Base-by-base conservation (phyloP, 2,329 filamentous ascomycete species). In the Leptographium lundbergii region DNA sequence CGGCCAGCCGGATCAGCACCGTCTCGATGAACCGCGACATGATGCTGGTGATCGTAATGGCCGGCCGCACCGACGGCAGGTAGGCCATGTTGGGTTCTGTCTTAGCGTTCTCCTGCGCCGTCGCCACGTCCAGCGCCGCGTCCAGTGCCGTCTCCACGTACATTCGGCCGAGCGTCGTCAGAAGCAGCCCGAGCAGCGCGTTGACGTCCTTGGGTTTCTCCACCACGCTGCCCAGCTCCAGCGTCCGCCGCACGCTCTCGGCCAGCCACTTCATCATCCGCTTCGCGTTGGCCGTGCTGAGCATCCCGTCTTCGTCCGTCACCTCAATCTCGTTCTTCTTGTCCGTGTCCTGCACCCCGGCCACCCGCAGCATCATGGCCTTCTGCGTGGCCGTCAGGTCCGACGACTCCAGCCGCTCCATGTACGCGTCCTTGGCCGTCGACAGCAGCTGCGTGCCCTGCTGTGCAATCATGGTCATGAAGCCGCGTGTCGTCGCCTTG, bases 251-350 rank as follows among this genome's bases (percentile, higher is more conserved):
- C 27, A 99, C 92, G 62, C 89, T 91, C 75, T 99, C 94, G 2
- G 94, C 94, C 48, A 99, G 77, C 94, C 94, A 99, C 69, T 89
- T 95, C 61, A 99, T 81, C 91, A 99, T 99, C 60, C 94, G 83
- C 74, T 97, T 97, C n/a, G 91, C 89, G 69, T 88, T 91, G n/a
- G 84, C 78, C 5, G 95, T 77, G 65, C 86, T 92, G 29, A 97
- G 76, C 59, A 84, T 79, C 39, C 94, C 94, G 67, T 99, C 92
- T 68, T 92, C 85, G 61, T 97, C 94, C 0, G 87, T 86, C 36
- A 97, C 88, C 69, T 95, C 91, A 60, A 95, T 90, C 57, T 96
- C 91, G 65, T 88, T 87, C 70, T 89, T 88, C 67, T 85, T 84
- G 65, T 87, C 86, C 59, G 84, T 84, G 56, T 88, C 83, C 63